A percentile compares a stretch with the other conserved stretches of the same genome.
Conservation (phyloP, 2,329 filamentous ascomycete genomes). For the Fusarium nematophilum region DNA sequence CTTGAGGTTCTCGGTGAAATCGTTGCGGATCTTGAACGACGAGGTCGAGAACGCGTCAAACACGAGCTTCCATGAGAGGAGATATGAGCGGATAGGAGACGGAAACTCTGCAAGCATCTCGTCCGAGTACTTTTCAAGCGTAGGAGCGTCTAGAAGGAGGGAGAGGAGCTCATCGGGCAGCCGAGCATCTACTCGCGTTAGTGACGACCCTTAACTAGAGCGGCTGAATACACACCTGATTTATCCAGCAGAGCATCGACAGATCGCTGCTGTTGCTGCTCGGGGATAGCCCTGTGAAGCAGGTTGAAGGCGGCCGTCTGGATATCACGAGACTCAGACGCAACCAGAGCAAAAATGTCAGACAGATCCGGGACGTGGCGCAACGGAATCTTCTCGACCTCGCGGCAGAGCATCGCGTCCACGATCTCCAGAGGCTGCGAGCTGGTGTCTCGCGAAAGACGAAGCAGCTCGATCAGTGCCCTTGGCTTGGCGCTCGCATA, state of each 20-base stretch:
- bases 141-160: constrained; percentile 82
- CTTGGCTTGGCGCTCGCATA: constrained; percentile 65
- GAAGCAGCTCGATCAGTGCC: constrained; percentile 73
- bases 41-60: constrained; percentile 86
- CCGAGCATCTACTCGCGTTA: constrained; percentile 63
- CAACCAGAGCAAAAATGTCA: constrained; percentile 80
- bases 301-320: constrained; percentile 85
- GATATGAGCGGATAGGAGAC: constrained; percentile 77
- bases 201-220: neutral
- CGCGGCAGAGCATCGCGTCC: constrained; percentile 77
- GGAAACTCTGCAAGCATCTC: constrained; percentile 77
- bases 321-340: constrained; percentile 78
- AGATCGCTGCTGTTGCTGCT: constrained; percentile 82
- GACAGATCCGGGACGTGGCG: constrained; percentile 71
- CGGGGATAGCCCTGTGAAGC: constrained; percentile 82
- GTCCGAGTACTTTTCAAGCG: constrained; percentile 73
- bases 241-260: constrained; percentile 81
- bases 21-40: constrained; percentile 82
- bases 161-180: constrained; percentile 89
- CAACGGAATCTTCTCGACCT: constrained; percentile 72
- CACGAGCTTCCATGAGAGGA: constrained; percentile 89
- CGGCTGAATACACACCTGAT: constrained; percentile 54
- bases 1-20: constrained; percentile 85
- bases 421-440: constrained; percentile 80
- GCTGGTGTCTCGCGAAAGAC: constrained; percentile 56